Percentiles rank a stretch among this genome's conserved stretches.
phyloP scores from a whole-genome alignment of 2,329 filamentous ascomycete species.

The Ustulina deusta region DNA sequence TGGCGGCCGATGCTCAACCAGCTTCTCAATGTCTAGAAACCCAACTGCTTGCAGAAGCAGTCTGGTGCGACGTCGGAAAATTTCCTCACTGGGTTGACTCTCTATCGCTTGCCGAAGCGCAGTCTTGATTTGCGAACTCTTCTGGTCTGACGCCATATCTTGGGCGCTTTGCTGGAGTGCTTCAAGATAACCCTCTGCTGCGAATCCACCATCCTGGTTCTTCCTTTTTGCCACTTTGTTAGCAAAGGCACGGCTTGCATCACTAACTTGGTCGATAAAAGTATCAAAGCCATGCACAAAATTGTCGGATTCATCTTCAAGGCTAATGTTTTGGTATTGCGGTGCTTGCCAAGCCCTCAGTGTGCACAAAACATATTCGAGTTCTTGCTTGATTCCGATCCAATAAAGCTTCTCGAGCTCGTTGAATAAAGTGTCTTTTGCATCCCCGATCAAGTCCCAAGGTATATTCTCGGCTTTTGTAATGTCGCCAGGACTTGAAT shows the following conservation, averaged over 20 bases:
- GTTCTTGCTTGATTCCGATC: slow-evolving; percentile 16
- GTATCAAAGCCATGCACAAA: slow-evolving; percentile 25
- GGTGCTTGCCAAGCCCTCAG: slow-evolving; percentile 21
- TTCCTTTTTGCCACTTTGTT: slow-evolving; percentile 18
- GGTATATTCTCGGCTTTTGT: slow-evolving; percentile 20
- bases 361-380: slow-evolving; percentile 17
- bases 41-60: slow-evolving; percentile 22
- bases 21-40: slow-evolving; percentile 23
- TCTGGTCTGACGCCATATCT: slow-evolving; percentile 11
- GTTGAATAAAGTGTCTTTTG: slow-evolving; percentile 20
- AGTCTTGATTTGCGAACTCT: slow-evolving; percentile 14
- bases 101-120: slow-evolving; percentile 20
- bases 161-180: slow-evolving; percentile 5
- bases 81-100: neutral
- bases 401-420: slow-evolving; percentile 27
- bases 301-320: slow-evolving; percentile 15
- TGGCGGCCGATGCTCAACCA: slow-evolving; percentile 27
- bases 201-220: neutral
- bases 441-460: slow-evolving; percentile 21
- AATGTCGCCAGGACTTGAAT: slow-evolving; percentile 10
- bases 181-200: slow-evolving; percentile 11
- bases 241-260: slow-evolving; percentile 22
- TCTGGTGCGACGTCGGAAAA: slow-evolving; percentile 1
- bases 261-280: slow-evolving; percentile 26
- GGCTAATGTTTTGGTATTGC: slow-evolving; percentile 7